Percentiles rank a stretch among this genome's conserved stretches.
Conservation (phyloP, 1,284 basidiomycete species). For the Cryptococcus floricola region DNA sequence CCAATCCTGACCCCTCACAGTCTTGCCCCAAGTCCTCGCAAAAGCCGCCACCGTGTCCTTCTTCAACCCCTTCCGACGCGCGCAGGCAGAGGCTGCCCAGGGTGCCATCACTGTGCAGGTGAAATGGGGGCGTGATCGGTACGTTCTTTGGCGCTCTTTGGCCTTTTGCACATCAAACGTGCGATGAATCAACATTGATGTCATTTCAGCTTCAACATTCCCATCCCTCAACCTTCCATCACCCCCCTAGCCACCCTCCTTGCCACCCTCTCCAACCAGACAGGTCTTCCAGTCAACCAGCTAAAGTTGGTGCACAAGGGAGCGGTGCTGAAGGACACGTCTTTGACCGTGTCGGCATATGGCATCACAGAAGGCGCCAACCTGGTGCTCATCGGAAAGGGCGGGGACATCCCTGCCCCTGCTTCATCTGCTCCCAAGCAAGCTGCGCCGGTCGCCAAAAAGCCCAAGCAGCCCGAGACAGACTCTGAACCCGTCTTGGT, state of each 20-base stretch:
- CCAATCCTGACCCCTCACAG: conserved; percentile 5
- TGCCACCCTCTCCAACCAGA: conserved; percentile 44
- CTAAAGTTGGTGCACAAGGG: conserved; percentile 49
- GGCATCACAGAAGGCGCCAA: conserved; percentile 44
- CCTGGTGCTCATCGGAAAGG: conserved; percentile 44
- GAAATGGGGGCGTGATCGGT: conserved; percentile 46
- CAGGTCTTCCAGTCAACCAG: conserved; percentile 33
- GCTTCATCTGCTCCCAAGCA: conserved; percentile 8
- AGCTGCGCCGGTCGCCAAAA: conserved; percentile 27
- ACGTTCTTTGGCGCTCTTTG: conserved; percentile 8
- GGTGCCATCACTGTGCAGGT: conserved; percentile 41
- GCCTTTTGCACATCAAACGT: background rate
- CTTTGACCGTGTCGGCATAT: conserved; percentile 45
- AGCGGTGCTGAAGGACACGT: conserved; percentile 48
- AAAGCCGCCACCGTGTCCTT: conserved; percentile 36
- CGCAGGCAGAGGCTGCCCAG: conserved; percentile 35
- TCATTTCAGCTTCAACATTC: conserved; percentile 46
- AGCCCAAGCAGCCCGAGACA: conserved; percentile 47
- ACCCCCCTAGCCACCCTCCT: conserved; percentile 43
- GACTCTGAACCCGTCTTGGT: conserved; percentile 39
- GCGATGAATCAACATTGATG: background rate
- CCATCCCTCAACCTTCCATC: conserved; percentile 42
- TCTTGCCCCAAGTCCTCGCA: conserved; percentile 26
- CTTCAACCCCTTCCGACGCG: conserved; percentile 46
- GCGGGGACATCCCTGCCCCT: conserved; percentile 28